Evolutionary conservation across 768 basidiomycete genomes (phyloP), one percentile per base, ranked within the genome.

Genomic region (Phaeotremella fagi): DNA sequence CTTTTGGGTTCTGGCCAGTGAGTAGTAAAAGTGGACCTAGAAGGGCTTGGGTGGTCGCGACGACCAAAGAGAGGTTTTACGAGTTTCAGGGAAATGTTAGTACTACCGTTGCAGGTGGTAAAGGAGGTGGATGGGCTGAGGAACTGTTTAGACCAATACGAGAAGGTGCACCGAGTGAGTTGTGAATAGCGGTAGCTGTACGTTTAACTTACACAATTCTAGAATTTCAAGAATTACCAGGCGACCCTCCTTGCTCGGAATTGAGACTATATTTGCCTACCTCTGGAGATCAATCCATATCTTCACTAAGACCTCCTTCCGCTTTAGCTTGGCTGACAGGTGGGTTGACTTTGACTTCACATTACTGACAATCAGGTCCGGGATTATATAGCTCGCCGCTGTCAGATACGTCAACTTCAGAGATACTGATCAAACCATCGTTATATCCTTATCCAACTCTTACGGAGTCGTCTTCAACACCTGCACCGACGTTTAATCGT

Each of bases 171-270:
- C 90, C 90, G 18, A 94, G 92, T 94, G 60, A 72, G 82, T 45
- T n/a, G 24, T 14, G 9, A 22, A 22, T 35, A 9, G 33, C 33
- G 9, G 33, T n/a, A 9, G 33, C n/a, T 9, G 33, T 35, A 35
- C 33, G 9, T 35, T n/a, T n/a, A 35, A 35, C 11, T 9, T 55
- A 31, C 52, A 4, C 12, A 36, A 24, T 15, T 28, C 9, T 62
- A 91, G 90, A 90, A 77, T 90, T 92, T 56, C 81, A 90, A 27
- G 94, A 97, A 71, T 78, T 98, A 5, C 90, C 90, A 16, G 88
- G 92, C 45, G 80, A 85, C 54, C 73, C 82, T 51, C 79, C 82
- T 48, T 77, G 82, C 57, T 90, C 89, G 3, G 86, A 90, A 66
- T 77, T 98, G 22, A 85, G 87, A 55, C 84, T 89, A 59, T 92